phyloP scores from a whole-genome alignment of 2,329 filamentous ascomycete species.

The Emergomyces africanus region DNA sequence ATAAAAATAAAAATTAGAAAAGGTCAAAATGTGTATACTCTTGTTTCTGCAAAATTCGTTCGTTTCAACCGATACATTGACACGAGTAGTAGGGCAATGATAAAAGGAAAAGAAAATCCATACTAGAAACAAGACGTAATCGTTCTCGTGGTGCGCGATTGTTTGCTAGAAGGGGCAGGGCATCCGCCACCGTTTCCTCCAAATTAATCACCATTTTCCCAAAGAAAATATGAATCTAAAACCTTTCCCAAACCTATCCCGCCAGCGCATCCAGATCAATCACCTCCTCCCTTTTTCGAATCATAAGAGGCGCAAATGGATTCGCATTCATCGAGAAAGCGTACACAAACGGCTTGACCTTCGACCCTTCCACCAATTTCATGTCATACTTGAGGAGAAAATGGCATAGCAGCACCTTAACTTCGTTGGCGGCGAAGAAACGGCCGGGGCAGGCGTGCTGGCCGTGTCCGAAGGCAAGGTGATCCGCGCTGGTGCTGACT shows the following conservation, averaged over 20 bases:
- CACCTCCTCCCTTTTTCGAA: constrained; percentile 1
- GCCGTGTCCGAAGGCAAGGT: constrained; percentile 27
- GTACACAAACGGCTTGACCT: constrained; percentile 33
- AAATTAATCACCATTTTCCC: background rate
- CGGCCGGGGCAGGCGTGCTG: constrained; percentile 36
- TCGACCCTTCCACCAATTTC: constrained; percentile 25
- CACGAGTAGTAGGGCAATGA: background rate
- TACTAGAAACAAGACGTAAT: background rate
- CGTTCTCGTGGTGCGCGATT: background rate
- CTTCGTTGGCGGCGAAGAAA: constrained; percentile 44
- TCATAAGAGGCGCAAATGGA: constrained; percentile 6
- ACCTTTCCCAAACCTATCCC: background rate
- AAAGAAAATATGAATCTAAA: background rate
- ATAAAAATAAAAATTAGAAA: background rate
- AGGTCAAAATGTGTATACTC: no score
- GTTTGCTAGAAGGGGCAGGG: background rate
- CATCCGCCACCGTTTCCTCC: background rate
- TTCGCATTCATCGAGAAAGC: constrained; percentile 32
- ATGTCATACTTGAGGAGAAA: constrained; percentile 43
- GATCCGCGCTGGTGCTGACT: constrained; percentile 19
- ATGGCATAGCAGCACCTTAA: constrained; percentile 43
- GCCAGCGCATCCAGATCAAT: constrained; percentile 1
- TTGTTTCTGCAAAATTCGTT: background rate
- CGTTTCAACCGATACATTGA: background rate
- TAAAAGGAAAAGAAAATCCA: background rate